Evolutionary conservation across 2,329 filamentous ascomycete species (phyloP).

Genomic region (Scolecobasidium constrictum): DNA sequence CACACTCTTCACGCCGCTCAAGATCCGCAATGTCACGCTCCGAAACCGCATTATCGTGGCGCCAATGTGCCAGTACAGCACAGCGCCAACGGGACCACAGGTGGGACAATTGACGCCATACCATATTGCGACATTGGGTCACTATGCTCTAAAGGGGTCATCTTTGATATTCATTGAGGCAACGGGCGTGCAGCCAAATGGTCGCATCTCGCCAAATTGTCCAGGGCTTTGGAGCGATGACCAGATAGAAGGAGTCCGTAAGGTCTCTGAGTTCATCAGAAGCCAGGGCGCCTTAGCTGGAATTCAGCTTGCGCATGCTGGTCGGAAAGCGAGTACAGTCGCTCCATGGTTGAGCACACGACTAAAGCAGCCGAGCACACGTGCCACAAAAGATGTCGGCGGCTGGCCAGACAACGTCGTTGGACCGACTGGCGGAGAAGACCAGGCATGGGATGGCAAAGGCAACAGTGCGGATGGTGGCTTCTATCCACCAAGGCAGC

Average conservation of each 20-base stretch:
- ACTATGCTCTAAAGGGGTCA: conserved; percentile 27
- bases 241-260: conserved; percentile 23
- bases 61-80: conserved; percentile 28
- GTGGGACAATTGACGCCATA: conserved; percentile 25
- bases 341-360: conserved; percentile 20
- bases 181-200: conserved; percentile 23
- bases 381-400: conserved; percentile 18
- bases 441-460: conserved; percentile 28
- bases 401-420: conserved; percentile 25
- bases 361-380: conserved; percentile 16
- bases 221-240: conserved; percentile 25
- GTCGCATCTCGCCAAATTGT: conserved; percentile 25
- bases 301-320: conserved; percentile 26
- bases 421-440: conserved; percentile 22
- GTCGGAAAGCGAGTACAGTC: conserved; percentile 23
- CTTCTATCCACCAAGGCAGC: conserved; percentile 25
- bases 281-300: conserved; percentile 20
- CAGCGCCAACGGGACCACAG: conserved; percentile 21
- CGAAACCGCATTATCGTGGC: conserved; percentile 26
- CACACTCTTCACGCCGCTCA: conserved; percentile 24
- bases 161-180: conserved; percentile 25
- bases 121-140: conserved; percentile 26
- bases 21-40: conserved; percentile 23
- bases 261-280: conserved; percentile 25
- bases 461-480: conserved; percentile 16